Percentiles rank a stretch among this genome's conserved stretches.
phyloP scores from a whole-genome alignment of 2,329 filamentous ascomycete species.

The Cercospora sesami region DNA sequence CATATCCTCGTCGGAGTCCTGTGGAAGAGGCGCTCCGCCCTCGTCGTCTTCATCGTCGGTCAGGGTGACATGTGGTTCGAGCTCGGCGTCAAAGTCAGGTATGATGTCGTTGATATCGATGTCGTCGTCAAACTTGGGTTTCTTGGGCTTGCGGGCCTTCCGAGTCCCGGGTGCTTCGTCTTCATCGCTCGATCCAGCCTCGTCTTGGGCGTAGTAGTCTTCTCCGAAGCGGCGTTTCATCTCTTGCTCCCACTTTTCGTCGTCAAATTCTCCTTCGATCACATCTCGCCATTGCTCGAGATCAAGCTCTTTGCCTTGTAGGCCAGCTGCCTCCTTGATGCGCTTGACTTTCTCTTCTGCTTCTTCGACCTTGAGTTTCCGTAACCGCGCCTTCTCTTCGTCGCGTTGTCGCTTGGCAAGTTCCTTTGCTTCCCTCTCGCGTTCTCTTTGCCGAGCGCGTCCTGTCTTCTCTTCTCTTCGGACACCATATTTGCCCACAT shows the following conservation, averaged over 20 bases:
- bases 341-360: conserved; percentile 81
- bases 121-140: conserved; percentile 93
- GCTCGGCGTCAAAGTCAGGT: conserved; percentile 73
- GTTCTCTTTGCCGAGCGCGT: conserved; percentile 75
- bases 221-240: conserved; percentile 89
- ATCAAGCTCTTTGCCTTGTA: conserved; percentile 64
- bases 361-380: conserved; percentile 87
- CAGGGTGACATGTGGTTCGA: conserved; percentile 56
- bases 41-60: conserved; percentile 54
- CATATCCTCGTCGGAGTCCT: conserved; percentile 38
- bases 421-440: conserved; percentile 74
- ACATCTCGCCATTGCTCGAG: conserved; percentile 83
- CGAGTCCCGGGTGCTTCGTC: conserved; percentile 36
- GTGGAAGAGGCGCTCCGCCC: conserved; percentile 33
- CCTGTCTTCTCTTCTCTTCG: conserved; percentile 82
- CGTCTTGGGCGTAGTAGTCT: conserved; percentile 76
- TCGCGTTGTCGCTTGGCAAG: conserved; percentile 73
- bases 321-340: conserved; percentile 85
- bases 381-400: conserved; percentile 77
- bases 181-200: conserved; percentile 49
- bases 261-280: conserved; percentile 84
- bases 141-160: conserved; percentile 67
- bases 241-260: conserved; percentile 84
- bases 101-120: conserved; percentile 94
- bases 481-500: conserved; percentile 79